phyloP scores from a whole-genome alignment of 176 grass and related monocot species.

The Aegilops speltoides region DNA sequence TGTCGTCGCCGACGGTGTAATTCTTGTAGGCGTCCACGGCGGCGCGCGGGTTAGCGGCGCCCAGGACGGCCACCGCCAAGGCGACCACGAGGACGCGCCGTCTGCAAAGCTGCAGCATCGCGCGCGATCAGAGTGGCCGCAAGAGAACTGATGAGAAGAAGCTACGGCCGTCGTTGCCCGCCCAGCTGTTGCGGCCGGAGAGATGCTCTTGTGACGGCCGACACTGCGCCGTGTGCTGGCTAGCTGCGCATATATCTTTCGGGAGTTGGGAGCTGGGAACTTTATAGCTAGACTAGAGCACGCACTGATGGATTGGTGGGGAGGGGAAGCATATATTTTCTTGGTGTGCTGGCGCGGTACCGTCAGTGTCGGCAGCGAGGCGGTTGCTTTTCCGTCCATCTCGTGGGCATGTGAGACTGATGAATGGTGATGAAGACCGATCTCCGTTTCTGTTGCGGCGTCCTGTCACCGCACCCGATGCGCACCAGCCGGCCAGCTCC shows the following conservation, averaged over 20 bases:
- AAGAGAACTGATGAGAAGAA: not conserved
- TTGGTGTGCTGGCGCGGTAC: constrained; percentile 1
- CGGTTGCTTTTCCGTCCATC: constrained; percentile 3
- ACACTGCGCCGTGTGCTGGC: not conserved
- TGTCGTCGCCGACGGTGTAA: constrained; percentile 89
- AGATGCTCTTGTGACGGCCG: constrained; percentile 24
- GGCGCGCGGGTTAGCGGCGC: not conserved
- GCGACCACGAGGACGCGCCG: constrained; percentile 8
- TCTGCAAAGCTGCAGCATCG: constrained; percentile 12
- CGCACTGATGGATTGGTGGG: constrained; percentile 12
- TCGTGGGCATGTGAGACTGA: not conserved
- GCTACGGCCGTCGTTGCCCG: not conserved
- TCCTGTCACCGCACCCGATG: constrained; percentile 39
- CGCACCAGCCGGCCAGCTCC: not conserved
- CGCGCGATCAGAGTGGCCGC: not conserved
- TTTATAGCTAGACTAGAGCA: constrained; percentile 15
- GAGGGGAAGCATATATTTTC: not conserved
- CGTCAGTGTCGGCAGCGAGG: constrained; percentile 24
- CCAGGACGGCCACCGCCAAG: constrained; percentile 1
- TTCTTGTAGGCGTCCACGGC: constrained; percentile 59
- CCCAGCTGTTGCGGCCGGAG: not conserved
- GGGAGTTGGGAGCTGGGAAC: constrained; percentile 9
- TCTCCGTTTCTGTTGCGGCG: constrained; percentile 31
- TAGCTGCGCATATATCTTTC: not conserved
- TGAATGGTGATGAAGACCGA: not conserved